These are phyloP conservation scores for Pichia phayaonensis DNA, from an alignment of 805 yeast species.

Conservation along the genomic window DNA sequence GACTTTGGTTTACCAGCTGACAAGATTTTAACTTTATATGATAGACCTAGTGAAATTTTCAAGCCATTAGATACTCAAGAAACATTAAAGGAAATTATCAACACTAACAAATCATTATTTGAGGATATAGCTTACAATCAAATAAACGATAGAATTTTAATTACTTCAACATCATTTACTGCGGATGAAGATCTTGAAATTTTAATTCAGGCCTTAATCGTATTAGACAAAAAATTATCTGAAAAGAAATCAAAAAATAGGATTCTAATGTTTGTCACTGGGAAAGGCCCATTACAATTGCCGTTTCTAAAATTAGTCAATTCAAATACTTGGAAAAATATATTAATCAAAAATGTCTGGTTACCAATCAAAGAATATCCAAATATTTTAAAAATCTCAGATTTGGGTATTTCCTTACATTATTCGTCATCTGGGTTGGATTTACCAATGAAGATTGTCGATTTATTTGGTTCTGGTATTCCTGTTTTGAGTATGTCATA, in stretches of 20 bases:
- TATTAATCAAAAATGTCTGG: constrained; percentile 67
- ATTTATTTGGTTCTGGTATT: constrained; percentile 91
- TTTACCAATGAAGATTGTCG: constrained; percentile 95
- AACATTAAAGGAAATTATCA: constrained; percentile 27
- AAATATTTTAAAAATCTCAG: constrained; percentile 62
- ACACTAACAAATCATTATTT: constrained; percentile 30
- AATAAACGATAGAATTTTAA: constrained; percentile 49
- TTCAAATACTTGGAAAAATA: constrained; percentile 33
- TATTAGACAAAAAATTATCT: constrained; percentile 39
- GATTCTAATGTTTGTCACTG: constrained; percentile 77
- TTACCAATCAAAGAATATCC: constrained; percentile 75
- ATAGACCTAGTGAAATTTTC: constrained; percentile 73
- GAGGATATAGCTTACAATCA: constrained; percentile 15
- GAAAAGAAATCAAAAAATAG: constrained; percentile 32
- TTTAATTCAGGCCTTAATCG: constrained; percentile 58
- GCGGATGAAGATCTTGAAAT: constrained; percentile 86
- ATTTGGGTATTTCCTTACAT: constrained; percentile 85
- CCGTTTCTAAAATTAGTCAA: constrained; percentile 29
- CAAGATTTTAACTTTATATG: constrained; percentile 65
- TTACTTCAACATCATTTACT: constrained; percentile 89
- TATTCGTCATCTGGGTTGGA: constrained; percentile 89
- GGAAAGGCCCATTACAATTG: constrained; percentile 80
- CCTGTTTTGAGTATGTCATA: constrained; percentile 80
- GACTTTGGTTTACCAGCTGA: constrained; percentile 45
- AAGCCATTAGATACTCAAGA: constrained; percentile 36